phyloP scores from a whole-genome alignment of 495 filamentous ascomycete genomes.

The Hypoxylon cercidicola region DNA sequence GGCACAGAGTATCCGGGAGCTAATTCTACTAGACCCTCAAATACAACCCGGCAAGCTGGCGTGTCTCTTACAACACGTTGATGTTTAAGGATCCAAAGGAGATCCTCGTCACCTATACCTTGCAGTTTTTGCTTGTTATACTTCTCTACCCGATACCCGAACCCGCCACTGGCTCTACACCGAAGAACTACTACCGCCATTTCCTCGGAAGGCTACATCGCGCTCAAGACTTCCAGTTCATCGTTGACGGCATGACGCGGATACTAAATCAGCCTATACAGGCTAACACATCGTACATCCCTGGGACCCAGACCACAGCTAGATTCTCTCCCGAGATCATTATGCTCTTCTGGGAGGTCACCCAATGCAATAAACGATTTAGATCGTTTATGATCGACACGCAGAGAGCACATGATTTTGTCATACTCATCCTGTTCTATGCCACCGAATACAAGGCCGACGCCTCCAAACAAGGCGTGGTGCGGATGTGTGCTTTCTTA shows the following conservation, averaged over 20 bases:
- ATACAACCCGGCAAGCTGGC: conserved; percentile 95
- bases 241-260: conserved; percentile 94
- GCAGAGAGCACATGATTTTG: conserved; percentile 90
- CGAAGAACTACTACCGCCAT: conserved; percentile 92
- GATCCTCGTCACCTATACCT: conserved; percentile 87
- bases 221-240: conserved; percentile 96
- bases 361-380: conserved; percentile 98
- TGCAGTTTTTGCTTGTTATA: conserved; percentile 89
- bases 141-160: conserved; percentile 93
- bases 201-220: conserved; percentile 91
- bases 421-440: conserved; percentile 91
- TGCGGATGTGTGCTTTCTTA: conserved; percentile 96
- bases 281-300: conserved; percentile 86
- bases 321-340: conserved; percentile 97
- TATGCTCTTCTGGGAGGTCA: conserved; percentile 96
- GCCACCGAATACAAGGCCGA: conserved; percentile 88
- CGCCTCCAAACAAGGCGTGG: conserved; percentile 87
- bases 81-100: conserved; percentile 95
- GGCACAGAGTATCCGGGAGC: conserved; percentile 7
- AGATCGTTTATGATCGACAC: conserved; percentile 97
- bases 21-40: conserved; percentile 77
- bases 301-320: conserved; percentile 80
- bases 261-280: conserved; percentile 94
- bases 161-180: conserved; percentile 63
- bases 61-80: conserved; percentile 92